These are phyloP conservation scores for Parastagonospora nodorum DNA, from an alignment of 2,329 filamentous ascomycete genomes.

Conservation along the genomic window DNA sequence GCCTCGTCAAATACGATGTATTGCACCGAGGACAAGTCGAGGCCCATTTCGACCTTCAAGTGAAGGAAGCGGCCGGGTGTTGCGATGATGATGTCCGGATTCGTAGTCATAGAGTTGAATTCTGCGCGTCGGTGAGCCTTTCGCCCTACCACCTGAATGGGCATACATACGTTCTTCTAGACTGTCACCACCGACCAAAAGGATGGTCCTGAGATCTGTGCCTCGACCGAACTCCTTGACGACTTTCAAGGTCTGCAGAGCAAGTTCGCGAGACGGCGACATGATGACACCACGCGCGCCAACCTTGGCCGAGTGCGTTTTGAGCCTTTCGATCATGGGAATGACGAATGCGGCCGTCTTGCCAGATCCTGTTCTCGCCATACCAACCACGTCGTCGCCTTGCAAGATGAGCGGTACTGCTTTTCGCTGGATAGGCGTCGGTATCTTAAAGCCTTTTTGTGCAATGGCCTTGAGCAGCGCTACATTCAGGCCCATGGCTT, in stretches of 20 bases:
- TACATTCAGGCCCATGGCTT: slow-evolving; percentile 87
- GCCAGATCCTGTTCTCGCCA: slow-evolving; percentile 97
- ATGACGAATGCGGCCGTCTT: slow-evolving; percentile 99
- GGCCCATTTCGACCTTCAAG: slow-evolving; percentile 92
- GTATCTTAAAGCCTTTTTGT: slow-evolving; percentile 92
- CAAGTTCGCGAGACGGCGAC: slow-evolving; percentile 91
- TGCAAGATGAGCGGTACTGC: slow-evolving; percentile 91
- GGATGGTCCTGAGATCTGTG: slow-evolving; percentile 86
- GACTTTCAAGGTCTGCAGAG: slow-evolving; percentile 92
- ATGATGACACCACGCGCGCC: slow-evolving; percentile 86
- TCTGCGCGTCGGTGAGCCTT: slow-evolving; percentile 48
- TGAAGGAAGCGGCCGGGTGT: slow-evolving; percentile 96
- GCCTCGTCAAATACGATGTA: slow-evolving; percentile 99
- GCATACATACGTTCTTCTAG: slow-evolving; percentile 73
- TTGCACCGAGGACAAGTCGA: slow-evolving; percentile 86
- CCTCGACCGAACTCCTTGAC: slow-evolving; percentile 92
- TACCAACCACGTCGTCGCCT: slow-evolving; percentile 94
- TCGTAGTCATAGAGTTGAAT: slow-evolving; percentile 88
- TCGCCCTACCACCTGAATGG: no score
- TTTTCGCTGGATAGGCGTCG: slow-evolving; percentile 96
- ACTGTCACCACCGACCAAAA: slow-evolving; percentile 93
- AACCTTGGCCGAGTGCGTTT: slow-evolving; percentile 82
- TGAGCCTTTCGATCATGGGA: slow-evolving; percentile 94
- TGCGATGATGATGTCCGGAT: slow-evolving; percentile 96
- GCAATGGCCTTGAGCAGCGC: slow-evolving; percentile 88